phyloP scores from a whole-genome alignment of 345 rosid species.

The Citrus medica region DNA sequence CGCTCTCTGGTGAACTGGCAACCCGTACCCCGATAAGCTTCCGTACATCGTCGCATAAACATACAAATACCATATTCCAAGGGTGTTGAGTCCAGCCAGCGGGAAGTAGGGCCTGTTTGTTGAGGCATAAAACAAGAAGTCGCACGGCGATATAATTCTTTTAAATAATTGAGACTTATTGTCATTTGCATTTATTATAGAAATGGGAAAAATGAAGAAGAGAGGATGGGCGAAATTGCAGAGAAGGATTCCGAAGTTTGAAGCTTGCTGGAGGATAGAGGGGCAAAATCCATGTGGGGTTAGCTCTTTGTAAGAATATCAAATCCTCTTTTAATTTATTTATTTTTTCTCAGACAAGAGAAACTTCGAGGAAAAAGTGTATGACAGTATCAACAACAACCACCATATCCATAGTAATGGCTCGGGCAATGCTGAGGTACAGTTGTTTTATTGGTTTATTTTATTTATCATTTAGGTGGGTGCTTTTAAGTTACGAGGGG shows the following conservation, averaged over 20 bases:
- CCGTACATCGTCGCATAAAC: conserved; percentile 5
- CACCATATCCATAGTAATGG: conserved; percentile 28
- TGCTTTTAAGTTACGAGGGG: too few species aligned
- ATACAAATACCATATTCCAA: not conserved
- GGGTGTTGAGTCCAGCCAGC: not conserved
- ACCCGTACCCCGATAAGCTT: conserved; percentile 4
- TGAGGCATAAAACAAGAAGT: not conserved
- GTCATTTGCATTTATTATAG: conserved; percentile 6
- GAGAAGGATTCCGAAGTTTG: conserved; percentile 13
- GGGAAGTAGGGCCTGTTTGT: conserved; percentile 10
- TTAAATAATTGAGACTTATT: not conserved
- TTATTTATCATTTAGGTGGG: not conserved
- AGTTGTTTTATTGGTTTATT: not conserved
- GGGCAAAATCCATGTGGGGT: conserved; percentile 39
- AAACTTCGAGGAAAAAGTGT: conserved; percentile 35
- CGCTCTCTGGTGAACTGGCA: not conserved
- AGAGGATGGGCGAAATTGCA: conserved; percentile 29
- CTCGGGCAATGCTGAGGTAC: conserved; percentile 7
- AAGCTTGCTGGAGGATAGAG: conserved; percentile 25
- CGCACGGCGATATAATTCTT: not conserved
- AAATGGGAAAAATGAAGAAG: not conserved
- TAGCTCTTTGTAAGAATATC: conserved; percentile 13
- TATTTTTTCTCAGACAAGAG: not conserved
- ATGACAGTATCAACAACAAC: conserved; percentile 17
- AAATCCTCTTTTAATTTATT: not conserved